A percentile compares a stretch with the other conserved stretches of the same genome.
Evolutionary conservation across 768 basidiomycete species (phyloP).

Genomic region (Mrakia blollopis): DNA sequence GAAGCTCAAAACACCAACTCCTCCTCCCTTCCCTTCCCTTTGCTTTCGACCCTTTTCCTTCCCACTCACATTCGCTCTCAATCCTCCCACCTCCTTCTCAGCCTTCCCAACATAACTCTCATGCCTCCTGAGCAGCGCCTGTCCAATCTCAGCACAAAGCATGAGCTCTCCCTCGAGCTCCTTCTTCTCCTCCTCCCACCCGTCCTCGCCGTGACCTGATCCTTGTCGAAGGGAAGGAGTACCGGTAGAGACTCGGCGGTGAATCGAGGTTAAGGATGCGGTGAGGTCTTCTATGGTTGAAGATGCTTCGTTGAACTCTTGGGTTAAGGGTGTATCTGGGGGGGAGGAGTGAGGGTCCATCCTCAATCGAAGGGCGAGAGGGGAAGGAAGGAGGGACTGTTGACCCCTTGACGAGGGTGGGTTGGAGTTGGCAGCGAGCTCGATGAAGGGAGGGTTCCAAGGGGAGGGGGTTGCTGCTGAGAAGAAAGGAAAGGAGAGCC

Average conservation of each 20-base stretch:
- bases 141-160: constrained; percentile 66
- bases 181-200: constrained; percentile 13
- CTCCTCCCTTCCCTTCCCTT: background rate
- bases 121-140: constrained; percentile 77
- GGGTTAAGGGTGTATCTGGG: background rate
- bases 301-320: constrained; percentile 4
- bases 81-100: constrained; percentile 23
- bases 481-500: background rate
- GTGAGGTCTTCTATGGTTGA: constrained; percentile 26
- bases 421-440: background rate
- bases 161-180: constrained; percentile 24
- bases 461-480: background rate
- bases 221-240: background rate
- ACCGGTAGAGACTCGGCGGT: constrained; percentile 9
- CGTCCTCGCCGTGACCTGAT: background rate
- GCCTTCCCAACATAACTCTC: constrained; percentile 71
- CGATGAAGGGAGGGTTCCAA: too few species aligned
- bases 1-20: background rate
- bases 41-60: too few species aligned
- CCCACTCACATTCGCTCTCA: constrained; percentile 18
- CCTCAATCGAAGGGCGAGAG: background rate
- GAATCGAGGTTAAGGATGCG: constrained; percentile 6
- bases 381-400: background rate
- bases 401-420: background rate
- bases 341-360: constrained; percentile 5